Conservation (phyloP, 2,329 filamentous ascomycete species). For the Incumbomyces lentus region DNA sequence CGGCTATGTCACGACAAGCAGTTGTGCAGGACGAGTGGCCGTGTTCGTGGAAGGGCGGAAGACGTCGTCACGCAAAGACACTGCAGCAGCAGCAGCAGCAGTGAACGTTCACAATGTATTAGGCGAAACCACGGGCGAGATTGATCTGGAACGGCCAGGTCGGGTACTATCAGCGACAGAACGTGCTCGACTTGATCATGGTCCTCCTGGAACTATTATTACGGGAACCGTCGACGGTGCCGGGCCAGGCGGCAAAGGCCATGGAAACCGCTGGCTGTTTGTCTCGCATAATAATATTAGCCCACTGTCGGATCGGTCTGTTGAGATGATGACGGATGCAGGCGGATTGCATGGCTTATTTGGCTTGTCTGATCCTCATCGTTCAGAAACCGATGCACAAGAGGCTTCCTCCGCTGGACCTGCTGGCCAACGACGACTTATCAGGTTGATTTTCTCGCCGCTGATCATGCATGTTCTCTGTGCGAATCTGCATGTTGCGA, state of each 20-base stretch:
- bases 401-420: no score
- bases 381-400: no score
- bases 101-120: conserved; percentile 10
- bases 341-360: neutral
- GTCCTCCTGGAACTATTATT: neutral
- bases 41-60: conserved; percentile 76
- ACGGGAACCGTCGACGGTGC: conserved; percentile 28
- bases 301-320: conserved; percentile 38
- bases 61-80: conserved; percentile 1
- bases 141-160: neutral
- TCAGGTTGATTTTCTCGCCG: conserved; percentile 22
- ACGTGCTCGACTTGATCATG: no score
- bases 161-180: no score
- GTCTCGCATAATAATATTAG: conserved; percentile 88
- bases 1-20: conserved; percentile 83
- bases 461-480: conserved; percentile 69
- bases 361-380: neutral
- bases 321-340: conserved; percentile 15
- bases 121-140: neutral
- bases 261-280: conserved; percentile 70
- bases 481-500: conserved; percentile 57
- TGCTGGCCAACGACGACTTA: conserved; percentile 8
- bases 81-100: conserved; percentile 17
- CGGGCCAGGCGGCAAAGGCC: conserved; percentile 71
- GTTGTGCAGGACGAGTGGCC: conserved; percentile 76